Evolutionary conservation across 257 asterid species (phyloP).

Genomic region (Capsicum rhomboideum): DNA sequence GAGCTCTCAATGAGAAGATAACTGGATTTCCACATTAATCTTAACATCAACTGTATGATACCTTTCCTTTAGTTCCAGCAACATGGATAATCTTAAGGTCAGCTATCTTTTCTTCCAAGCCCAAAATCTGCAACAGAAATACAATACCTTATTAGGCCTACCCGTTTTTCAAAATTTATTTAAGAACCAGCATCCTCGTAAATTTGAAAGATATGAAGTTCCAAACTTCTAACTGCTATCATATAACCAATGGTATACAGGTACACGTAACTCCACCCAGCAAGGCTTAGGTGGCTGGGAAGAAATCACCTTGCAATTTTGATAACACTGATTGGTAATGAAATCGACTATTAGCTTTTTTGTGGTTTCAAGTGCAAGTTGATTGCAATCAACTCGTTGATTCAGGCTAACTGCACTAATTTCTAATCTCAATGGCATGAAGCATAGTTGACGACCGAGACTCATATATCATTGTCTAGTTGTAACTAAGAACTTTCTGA

Average conservation of each 20-base stretch:
- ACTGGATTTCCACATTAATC: background rate
- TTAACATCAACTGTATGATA: constrained; percentile 12
- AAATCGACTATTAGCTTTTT: background rate
- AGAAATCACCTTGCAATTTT: background rate
- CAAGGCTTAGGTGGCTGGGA: background rate
- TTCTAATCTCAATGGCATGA: background rate
- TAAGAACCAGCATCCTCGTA: background rate
- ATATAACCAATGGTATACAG: background rate
- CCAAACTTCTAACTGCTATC: background rate
- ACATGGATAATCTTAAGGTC: constrained; percentile 72
- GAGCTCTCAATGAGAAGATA: background rate
- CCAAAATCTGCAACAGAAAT: constrained; percentile 57
- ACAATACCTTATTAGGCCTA: background rate
- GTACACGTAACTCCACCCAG: background rate
- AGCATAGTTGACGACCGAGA: background rate
- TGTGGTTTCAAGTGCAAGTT: background rate
- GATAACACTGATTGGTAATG: no score
- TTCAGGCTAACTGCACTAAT: background rate
- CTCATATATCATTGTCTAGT: background rate
- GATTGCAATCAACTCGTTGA: background rate
- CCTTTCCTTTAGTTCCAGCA: constrained; percentile 97
- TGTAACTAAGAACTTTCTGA: background rate
- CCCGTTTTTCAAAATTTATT: background rate
- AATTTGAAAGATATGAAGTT: background rate
- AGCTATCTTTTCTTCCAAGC: constrained; percentile 51